These are phyloP conservation scores for Scutellaria minor DNA, from an alignment of 257 asterid species.

Conservation along the genomic window DNA sequence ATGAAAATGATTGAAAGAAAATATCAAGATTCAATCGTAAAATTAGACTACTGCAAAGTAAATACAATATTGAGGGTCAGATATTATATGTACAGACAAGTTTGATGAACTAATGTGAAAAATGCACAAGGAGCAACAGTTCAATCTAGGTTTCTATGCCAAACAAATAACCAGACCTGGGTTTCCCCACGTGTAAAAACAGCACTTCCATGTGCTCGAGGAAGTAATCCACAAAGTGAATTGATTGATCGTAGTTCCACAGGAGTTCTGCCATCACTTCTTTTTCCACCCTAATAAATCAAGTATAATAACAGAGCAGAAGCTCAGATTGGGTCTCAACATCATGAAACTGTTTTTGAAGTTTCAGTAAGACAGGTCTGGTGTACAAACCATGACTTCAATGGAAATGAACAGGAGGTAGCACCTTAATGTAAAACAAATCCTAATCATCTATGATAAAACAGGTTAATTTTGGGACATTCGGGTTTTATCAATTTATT, in stretches of 20 bases:
- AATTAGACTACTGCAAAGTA: too few species aligned
- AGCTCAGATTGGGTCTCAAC: conserved; percentile 25
- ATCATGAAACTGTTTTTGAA: conserved; percentile 19
- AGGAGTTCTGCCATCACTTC: conserved; percentile 91
- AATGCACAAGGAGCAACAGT: neutral
- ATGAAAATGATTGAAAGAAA: too few species aligned
- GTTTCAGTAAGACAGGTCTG: conserved; percentile 26
- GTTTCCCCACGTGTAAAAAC: conserved; percentile 99
- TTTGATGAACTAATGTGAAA: too few species aligned
- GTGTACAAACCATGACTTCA: conserved; percentile 12
- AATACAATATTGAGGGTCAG: too few species aligned
- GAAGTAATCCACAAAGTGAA: conserved; percentile 90
- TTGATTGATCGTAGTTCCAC: conserved; percentile 74
- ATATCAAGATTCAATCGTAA: too few species aligned
- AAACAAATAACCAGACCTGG: conserved; percentile 61
- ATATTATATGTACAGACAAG: too few species aligned
- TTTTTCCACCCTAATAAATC: conserved; percentile 73
- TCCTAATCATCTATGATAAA: neutral
- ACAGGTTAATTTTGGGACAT: conserved; percentile 7
- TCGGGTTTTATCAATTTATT: neutral
- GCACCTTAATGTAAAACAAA: conserved; percentile 7
- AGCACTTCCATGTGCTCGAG: conserved; percentile 99
- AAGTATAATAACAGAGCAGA: conserved; percentile 26
- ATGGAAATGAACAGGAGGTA: conserved; percentile 18
- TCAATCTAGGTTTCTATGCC: conserved; percentile 27